Evolutionary conservation across 768 basidiomycete genomes (phyloP).

Genomic region (Hypsizygus marmoreus): DNA sequence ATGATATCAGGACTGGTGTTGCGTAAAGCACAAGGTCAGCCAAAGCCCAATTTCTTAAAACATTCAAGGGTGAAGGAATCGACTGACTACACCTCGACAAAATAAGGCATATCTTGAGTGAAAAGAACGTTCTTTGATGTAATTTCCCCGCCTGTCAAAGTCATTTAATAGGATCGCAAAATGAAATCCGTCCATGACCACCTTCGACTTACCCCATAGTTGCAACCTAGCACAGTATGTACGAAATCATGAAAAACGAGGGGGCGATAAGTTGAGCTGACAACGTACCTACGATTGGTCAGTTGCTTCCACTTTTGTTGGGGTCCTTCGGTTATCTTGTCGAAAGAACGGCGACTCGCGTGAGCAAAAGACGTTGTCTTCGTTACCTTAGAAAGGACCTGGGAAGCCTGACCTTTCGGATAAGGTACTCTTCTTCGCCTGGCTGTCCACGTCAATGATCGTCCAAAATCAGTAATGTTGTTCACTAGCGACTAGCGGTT

Average conservation of each 20-base stretch:
- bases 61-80: slow-evolving; percentile 2
- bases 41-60: slow-evolving; percentile 2
- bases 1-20: slow-evolving; percentile 75
- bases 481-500: neutral
- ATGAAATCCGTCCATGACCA: slow-evolving; percentile 1
- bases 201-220: slow-evolving; percentile 59
- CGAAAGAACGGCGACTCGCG: slow-evolving; percentile 4
- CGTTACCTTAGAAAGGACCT: too few species aligned
- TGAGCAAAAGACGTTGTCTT: slow-evolving; percentile 12
- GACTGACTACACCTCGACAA: slow-evolving; percentile 66
- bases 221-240: slow-evolving; percentile 51
- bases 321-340: slow-evolving; percentile 77
- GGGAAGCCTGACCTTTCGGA: slow-evolving; percentile 87
- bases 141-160: slow-evolving; percentile 66
- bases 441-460: slow-evolving; percentile 26
- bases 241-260: slow-evolving; percentile 1
- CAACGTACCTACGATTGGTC: slow-evolving; percentile 64
- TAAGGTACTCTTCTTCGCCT: slow-evolving; percentile 76
- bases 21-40: slow-evolving; percentile 6
- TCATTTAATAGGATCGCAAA: slow-evolving; percentile 7
- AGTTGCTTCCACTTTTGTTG: slow-evolving; percentile 81
- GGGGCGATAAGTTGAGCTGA: slow-evolving; percentile 8
- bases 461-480: neutral
- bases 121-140: slow-evolving; percentile 69
- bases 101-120: slow-evolving; percentile 68